These are phyloP conservation scores for Tricholoma matsutake DNA, from an alignment of 768 basidiomycete genomes.

Conservation along the genomic window DNA sequence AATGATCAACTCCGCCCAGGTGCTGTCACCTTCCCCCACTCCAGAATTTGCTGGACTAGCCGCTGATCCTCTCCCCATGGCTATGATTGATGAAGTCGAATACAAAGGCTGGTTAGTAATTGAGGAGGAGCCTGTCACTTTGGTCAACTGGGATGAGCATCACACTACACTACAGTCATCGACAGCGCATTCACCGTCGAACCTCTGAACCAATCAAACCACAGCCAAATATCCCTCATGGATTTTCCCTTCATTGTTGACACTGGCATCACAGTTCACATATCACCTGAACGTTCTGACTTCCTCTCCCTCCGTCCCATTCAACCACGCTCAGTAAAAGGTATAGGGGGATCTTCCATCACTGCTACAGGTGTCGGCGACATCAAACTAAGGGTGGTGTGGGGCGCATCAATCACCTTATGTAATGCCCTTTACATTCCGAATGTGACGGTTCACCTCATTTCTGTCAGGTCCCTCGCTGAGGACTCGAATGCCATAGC, in stretches of 20 bases:
- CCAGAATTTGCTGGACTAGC: constrained; percentile 9
- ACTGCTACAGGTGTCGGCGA: constrained; percentile 22
- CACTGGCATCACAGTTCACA: too few relatives aligned
- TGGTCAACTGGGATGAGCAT: too few relatives aligned
- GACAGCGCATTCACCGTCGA: too few relatives aligned
- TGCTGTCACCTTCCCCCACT: not conserved
- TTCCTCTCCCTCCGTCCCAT: constrained; percentile 23
- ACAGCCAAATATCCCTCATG: constrained; percentile 4
- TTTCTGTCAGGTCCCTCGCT: constrained; percentile 19
- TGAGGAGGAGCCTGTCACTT: constrained; percentile 4
- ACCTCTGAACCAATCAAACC: too few relatives aligned
- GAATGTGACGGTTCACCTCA: constrained; percentile 14
- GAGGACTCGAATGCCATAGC: too few relatives aligned
- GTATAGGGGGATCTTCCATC: constrained; percentile 23
- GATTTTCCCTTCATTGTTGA: too few relatives aligned
- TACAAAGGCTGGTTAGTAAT: constrained; percentile 2
- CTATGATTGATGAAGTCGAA: constrained; percentile 5
- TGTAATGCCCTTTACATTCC: constrained; percentile 19
- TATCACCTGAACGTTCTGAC: constrained; percentile 19
- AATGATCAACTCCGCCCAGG: too few relatives aligned
- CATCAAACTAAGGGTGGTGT: constrained; percentile 15
- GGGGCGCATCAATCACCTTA: constrained; percentile 11
- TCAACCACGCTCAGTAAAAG: constrained; percentile 16
- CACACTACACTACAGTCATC: too few relatives aligned
- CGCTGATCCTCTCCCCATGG: not conserved